Base-by-base conservation (phyloP, 1,284 basidiomycete species). In the Puccinia novopanici region DNA sequence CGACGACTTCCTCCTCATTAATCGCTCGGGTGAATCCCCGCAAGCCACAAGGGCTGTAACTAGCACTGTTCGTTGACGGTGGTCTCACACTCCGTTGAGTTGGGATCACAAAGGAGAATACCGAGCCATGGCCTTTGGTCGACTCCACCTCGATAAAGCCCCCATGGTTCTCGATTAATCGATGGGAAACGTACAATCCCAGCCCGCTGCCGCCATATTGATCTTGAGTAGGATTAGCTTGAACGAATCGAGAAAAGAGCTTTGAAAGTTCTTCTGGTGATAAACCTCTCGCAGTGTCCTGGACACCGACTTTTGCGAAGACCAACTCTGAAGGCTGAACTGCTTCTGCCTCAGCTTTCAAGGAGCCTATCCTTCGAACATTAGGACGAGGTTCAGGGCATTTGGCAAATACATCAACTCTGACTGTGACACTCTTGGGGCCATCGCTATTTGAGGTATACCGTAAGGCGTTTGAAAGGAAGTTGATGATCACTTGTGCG, bases 201-300 rank as follows among this genome's bases (percentile, higher is more conserved):
- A 79, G 50, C 1, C 76, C 76, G 30, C 67, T 71, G 10, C 76
- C 76, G 48, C 76, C 76, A 40, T 79, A 79, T 72, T 79, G 76
- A 61, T 79, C 76, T 71, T 79, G 76, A 30, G 76, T 79, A 37
- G 76, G 76, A 50, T 79, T 79, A 27, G 68, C 76, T 72, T 79
- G 76, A 30, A 68, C 65, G n/a, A 79, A 79, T 67, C 76, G 61
- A 48, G 68, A 65, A 61, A 79, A 79, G 13, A 79, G n/a, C 65
- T 59, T 70, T 24, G 76, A 52, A 13, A 79, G 42, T 30, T 79
- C 76, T 22, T 79, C 76, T n/a, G 65, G 76, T 37, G 67, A 71
- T 50, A 79, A 79, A 13, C 76, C 76, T 50, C 76, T 70, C 19
- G 76, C 76, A 61, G 76, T 79, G 34, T 79, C 76, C 65, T 71